phyloP scores from a whole-genome alignment of 805 yeast species.

The Sugiyamaella americana region DNA sequence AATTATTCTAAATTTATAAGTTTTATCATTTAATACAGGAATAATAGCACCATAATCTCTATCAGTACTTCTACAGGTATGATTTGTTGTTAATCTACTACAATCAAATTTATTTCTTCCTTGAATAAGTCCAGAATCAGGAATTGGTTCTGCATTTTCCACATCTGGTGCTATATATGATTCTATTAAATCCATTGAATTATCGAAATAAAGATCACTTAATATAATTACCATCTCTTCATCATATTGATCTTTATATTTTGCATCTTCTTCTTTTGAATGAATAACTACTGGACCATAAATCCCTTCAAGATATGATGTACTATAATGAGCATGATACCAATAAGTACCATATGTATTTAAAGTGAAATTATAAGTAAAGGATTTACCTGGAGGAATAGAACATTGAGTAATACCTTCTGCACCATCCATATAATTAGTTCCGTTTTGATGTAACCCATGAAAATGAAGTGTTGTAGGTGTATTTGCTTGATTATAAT shows the following conservation, averaged over 20 bases:
- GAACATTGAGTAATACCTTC: conserved; percentile 47
- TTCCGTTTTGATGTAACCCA: conserved; percentile 43
- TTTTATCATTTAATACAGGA: conserved; percentile 18
- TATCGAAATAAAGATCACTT: conserved; percentile 38
- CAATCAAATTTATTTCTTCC: conserved; percentile 34
- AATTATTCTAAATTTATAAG: conserved; percentile 25
- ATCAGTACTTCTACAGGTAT: conserved; percentile 19
- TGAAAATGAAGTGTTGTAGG: conserved; percentile 48
- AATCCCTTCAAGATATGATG: conserved; percentile 45
- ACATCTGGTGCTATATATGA: conserved; percentile 38
- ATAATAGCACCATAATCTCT: conserved; percentile 17
- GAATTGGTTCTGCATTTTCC: conserved; percentile 36
- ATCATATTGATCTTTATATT: conserved; percentile 26
- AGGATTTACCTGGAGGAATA: conserved; percentile 39
- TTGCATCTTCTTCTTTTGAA: conserved; percentile 32
- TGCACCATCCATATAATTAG: conserved; percentile 48
- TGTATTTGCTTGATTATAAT: conserved; percentile 36
- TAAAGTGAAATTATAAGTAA: conserved; percentile 39
- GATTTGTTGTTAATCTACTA: conserved; percentile 15
- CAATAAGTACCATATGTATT: conserved; percentile 47
- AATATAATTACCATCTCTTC: conserved; percentile 34
- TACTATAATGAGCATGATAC: conserved; percentile 49
- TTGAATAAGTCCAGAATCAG: conserved; percentile 40
- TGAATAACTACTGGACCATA: conserved; percentile 43
- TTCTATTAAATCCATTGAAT: conserved; percentile 32